Base-by-base conservation (phyloP, 2,329 filamentous ascomycete genomes). In the Botryotinia convoluta region DNA sequence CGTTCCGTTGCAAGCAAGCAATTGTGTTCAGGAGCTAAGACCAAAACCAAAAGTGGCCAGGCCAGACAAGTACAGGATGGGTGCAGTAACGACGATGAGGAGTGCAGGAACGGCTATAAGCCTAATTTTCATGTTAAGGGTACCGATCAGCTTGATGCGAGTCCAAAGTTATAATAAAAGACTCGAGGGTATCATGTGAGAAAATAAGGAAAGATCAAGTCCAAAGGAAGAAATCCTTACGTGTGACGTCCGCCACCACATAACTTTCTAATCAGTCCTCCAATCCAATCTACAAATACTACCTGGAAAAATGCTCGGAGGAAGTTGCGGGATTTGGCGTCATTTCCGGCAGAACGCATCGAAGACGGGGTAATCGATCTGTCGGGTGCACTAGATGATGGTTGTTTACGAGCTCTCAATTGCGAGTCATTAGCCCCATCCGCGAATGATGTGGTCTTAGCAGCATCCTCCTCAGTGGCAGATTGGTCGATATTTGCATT, bases 1-100 rank as follows among this genome's bases (percentile, higher is more conserved):
- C 3, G 89, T 77, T 26, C 26, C 39, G 39, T 89, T 62, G 83
- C 10, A 86, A 87, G 54, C 88, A 86, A 2, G 83, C 80, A 22
- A 89, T 81, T 0, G 79, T 87, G 10, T 69, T 42, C 48, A 57
- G 44, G 69, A 71, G 42, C 16, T 37, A 51, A 71, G 29, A 51
- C 62, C 45, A 54, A 64, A 44, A 16, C 42, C 63, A 72, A 72
- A 69, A 68, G 60, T 69, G 44, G 44, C 26, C 62, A 72, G 69
- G 63, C 57, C 61, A 74, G 72, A 73, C 74, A 72, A 73, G 76
- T 80, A 80, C 71, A 80, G 65, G 39, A 77, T 75, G 60, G 76
- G 74, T 45, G 75, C 75, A 75, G 77, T n/a, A 65, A 73, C 75
- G 71, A 77, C 61, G 35, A 78, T n/a, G 69, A 77, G 63, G 44